phyloP scores from a whole-genome alignment of 768 basidiomycete species.

The Cyathus striatus region DNA sequence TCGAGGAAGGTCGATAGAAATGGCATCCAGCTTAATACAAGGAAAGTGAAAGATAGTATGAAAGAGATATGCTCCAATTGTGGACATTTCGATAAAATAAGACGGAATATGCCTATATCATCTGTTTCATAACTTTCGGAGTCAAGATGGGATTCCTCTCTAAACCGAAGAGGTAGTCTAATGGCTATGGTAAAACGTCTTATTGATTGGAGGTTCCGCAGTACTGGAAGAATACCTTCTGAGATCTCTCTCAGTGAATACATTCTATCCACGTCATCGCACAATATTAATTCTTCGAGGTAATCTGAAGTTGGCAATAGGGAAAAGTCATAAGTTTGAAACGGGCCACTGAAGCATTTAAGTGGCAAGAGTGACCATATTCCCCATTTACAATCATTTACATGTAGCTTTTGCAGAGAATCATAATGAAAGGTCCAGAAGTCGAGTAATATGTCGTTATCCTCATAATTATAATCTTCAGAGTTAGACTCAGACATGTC shows the following conservation, averaged over 20 bases:
- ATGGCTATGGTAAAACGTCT: slow-evolving; percentile 12
- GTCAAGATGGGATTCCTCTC: not conserved
- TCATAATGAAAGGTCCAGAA: too few relatives aligned
- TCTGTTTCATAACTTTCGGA: slow-evolving; percentile 1
- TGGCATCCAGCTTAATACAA: not conserved
- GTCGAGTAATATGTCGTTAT: too few relatives aligned
- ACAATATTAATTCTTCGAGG: slow-evolving; percentile 11
- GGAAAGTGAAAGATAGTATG: slow-evolving; percentile 10
- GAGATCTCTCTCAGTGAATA: too few relatives aligned
- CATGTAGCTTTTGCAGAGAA: slow-evolving; percentile 10
- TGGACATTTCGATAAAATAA: slow-evolving; percentile 9
- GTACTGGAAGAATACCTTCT: slow-evolving; percentile 9
- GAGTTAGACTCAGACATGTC: too few relatives aligned
- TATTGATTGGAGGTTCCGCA: slow-evolving; percentile 7
- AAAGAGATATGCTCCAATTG: slow-evolving; percentile 12
- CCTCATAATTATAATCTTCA: slow-evolving; percentile 1
- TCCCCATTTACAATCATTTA: slow-evolving; percentile 10
- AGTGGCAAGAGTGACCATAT: slow-evolving; percentile 9
- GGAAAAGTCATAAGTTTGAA: slow-evolving; percentile 8
- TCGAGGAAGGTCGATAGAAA: slow-evolving; percentile 7
- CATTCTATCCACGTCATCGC: slow-evolving; percentile 11
- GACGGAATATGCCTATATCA: slow-evolving; percentile 13
- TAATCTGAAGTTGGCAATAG: slow-evolving; percentile 7
- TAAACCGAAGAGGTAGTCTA: slow-evolving; percentile 10
- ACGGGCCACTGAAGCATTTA: slow-evolving; percentile 12